Evolutionary conservation across 371 early-diverging fungal genomes (phyloP), one percentile per base, ranked within the genome.

Genomic region (Cladochytrium tenue): DNA sequence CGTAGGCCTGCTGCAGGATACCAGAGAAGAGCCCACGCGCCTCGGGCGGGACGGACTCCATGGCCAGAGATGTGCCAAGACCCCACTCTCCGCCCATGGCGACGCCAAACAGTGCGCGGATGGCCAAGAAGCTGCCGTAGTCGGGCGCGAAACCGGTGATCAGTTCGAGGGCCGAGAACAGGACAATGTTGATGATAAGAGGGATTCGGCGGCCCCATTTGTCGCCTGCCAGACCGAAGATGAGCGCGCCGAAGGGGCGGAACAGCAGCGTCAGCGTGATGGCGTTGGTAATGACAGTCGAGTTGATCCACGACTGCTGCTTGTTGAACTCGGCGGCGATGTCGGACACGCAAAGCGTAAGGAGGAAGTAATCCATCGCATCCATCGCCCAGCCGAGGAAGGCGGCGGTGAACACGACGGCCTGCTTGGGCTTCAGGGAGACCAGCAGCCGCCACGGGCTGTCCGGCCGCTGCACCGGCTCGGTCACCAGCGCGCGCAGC

Each of bases 61-160:
- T 77, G 0, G 91, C 89, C 63, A 90, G 76, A 66, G 87, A 80
- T 10, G 88, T 85, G 26, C 89, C 88, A n/a, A 91, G 78, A 27
- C 90, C 91, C 91, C 91, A 91, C 68, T 88, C 89, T 33, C 89
- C 91, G 35, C 43, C 43, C 88, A 89, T 87, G 17, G 84, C 78
- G 53, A 90, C 84, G 26, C 89, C 89, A 73, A 88, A 90, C 3
- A 90, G 58, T 4, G 85, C 84, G 43, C 89, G 84, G 17, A 89
- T 68, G 3, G 73, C 70, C 30, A 80, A 60, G 30, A 83, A 79
- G 23, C 69, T 75, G 7, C 76, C 67, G 2, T 87, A 76, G 66
- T 85, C 88, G 2, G 76, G 80, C 1, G 88, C 77, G 62, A 90
- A 91, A 0, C 90, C 91, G 43, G 88, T 85, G 1, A 80, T 83